Evolutionary conservation across 805 yeast species (phyloP).

Genomic region (Yamadazyma insecticola): DNA sequence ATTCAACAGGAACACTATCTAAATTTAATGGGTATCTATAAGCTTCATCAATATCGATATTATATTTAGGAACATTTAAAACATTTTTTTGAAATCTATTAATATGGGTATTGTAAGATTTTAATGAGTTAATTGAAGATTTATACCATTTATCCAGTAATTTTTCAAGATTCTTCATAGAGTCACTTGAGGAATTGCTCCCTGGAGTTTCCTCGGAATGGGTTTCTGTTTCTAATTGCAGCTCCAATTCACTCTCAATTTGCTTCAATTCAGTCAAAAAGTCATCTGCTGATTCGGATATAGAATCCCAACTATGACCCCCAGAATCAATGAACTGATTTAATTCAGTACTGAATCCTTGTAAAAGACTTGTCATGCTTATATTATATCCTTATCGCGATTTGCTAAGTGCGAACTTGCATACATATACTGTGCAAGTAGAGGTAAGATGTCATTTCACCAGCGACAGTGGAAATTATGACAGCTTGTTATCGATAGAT

Average conservation of each 20-base stretch:
- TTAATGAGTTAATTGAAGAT: conserved; percentile 26
- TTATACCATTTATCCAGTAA: conserved; percentile 28
- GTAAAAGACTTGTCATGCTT: too few species aligned
- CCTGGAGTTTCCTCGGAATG: neutral
- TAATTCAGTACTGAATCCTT: too few species aligned
- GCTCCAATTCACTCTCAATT: conserved; percentile 2
- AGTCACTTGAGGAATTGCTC: neutral
- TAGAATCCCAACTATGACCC: too few species aligned
- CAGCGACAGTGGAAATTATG: too few species aligned
- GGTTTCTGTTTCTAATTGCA: neutral
- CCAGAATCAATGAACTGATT: too few species aligned
- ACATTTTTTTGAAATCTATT: conserved; percentile 31
- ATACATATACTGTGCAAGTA: too few species aligned
- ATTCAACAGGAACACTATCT: conserved; percentile 20
- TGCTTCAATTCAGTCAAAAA: conserved; percentile 18
- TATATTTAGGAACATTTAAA: conserved; percentile 21
- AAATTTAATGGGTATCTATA: conserved; percentile 35
- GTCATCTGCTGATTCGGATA: conserved; percentile 17
- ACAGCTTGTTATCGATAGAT: too few species aligned
- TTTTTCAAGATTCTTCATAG: neutral
- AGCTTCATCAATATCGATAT: conserved; percentile 35
- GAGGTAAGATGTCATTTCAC: too few species aligned
- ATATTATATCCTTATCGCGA: too few species aligned
- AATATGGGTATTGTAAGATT: conserved; percentile 30
- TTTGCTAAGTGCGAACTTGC: too few species aligned